A percentile compares a stretch with the other conserved stretches of the same genome.
Conservation (phyloP, 2,329 filamentous ascomycete species). For the Aureobasidium sp. region DNA sequence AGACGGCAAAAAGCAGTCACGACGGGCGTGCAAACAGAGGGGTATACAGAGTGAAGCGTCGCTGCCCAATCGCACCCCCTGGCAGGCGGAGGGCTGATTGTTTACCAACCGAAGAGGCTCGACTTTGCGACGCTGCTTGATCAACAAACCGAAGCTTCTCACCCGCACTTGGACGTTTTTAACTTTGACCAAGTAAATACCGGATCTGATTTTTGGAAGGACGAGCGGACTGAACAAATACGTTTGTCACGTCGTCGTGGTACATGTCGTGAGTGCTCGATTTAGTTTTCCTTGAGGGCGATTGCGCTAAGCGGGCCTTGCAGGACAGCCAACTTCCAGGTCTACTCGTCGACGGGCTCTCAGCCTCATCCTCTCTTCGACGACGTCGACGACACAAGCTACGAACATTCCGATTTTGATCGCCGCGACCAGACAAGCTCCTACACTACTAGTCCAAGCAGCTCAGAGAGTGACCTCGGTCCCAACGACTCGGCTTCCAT, state of each 20-base stretch:
- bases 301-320: not conserved
- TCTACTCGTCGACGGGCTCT: conserved; percentile 12
- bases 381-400: not conserved
- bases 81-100: not conserved
- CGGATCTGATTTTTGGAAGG: not conserved
- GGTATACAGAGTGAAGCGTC: not conserved
- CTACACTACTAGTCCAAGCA: not conserved
- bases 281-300: not conserved
- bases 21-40: not conserved
- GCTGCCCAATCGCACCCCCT: conserved; percentile 8
- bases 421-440: not conserved
- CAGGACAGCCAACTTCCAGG: not conserved
- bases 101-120: not conserved
- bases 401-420: not conserved
- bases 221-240: not conserved
- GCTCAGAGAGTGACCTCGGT: conserved; percentile 28
- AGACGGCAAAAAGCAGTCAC: not conserved
- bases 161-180: not conserved
- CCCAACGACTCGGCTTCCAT: conserved; percentile 43
- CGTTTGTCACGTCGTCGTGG: not conserved
- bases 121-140: not conserved
- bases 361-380: not conserved
- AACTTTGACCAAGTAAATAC: not conserved
- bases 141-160: not conserved
- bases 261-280: conserved; percentile 12